Base-by-base conservation (phyloP, 352 stramenopile species). In the Globisporangium orthogonon region DNA sequence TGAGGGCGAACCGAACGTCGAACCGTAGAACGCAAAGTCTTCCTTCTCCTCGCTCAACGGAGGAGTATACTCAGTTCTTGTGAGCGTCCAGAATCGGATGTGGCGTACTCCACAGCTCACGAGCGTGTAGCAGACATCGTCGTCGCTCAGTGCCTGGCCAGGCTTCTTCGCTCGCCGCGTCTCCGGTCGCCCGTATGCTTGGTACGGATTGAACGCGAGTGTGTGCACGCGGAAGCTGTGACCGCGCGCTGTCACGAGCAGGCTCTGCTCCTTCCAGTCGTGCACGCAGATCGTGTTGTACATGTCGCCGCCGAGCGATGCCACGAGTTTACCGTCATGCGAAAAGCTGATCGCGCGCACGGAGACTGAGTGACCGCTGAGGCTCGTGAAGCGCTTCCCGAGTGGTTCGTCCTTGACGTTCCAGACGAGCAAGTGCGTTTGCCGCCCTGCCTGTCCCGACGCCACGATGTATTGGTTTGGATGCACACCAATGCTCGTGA, bases 221-320 rank as follows among this genome's bases (percentile, higher is more conserved):
- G 67, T 70, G 33, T 87, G 70, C 2, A 90, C 80, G 28, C 77
- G 74, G 50, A 87, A 84, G 39, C 75, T 90, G 57, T 88, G 80
- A 3, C 80, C 80, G 31, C 75, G 66, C 14, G 76, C 74, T 6
- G 70, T 87, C 13, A 74, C 63, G 4, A 90, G 60, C 15, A 86
- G 52, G 17, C 62, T 80, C 43, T 86, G 70, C 2, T 83, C 69
- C 39, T 78, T 73, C 80, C 80, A 90, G 60, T 88, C 76, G 64
- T 90, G 77, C 41, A 90, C 61, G 30, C 75, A 90, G 50, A 90
- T 86, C 15, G 80, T 86, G 31, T 90, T 90, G 73, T 83, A 90
- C 66, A 90, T 76, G 46, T 90, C 80, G 7, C 74, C 74, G 23
- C 80, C 77, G 17, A 90, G 60, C 10, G 80, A 90, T 49, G 74